Evolutionary conservation across 805 yeast genomes (phyloP), one percentile per base, ranked within the genome.

Genomic region (Sugiyamaella americana): DNA sequence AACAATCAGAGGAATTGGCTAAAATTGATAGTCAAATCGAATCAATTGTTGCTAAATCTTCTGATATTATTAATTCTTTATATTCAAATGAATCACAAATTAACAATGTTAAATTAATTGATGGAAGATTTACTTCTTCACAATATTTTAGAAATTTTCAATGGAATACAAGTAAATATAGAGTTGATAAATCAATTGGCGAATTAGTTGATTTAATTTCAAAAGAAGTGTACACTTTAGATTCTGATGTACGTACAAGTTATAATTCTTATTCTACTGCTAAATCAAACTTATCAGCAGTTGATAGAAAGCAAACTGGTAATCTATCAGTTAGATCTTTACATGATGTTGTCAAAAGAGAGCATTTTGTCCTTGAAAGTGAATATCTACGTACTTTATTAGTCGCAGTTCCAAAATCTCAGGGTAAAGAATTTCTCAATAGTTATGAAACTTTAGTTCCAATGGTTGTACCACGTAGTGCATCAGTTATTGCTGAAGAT

Each of bases 381-480:
- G 98, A 91, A 52, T 86, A 89, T 65, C 74, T 93, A 61, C 80
- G 81, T 41, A 87, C 96, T 0, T 72, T 87, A n/a, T 72, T 93
- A 48, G 72, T 93, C 44, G 98, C 91, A 0, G 95, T 93, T 20
- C 98, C 98, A 46, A 79, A 79, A 60, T 65, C 66, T 48, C 67
- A 75, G 53, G 72, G 75, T 50, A 65, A 72, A 37, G 83, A 78
- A 30, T 93, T 88, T 61, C 65, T 81, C 50, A 68, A 70, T 51
- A 59, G 74, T 11, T 93, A 93, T 68, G 99, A 93, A 70, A 74
- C 84, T 2, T 67, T 87, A 51, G 70, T 82, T 17, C 73, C 77
- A 40, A 83, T 87, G 72, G 95, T 93, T 34, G 95, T 93, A 32
- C 99, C 99, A 48, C 80, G 97, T 59, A 79, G 88, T 32, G 96